phyloP scores from a whole-genome alignment of 2,329 filamentous ascomycete genomes.

The Cercospora sp. region DNA sequence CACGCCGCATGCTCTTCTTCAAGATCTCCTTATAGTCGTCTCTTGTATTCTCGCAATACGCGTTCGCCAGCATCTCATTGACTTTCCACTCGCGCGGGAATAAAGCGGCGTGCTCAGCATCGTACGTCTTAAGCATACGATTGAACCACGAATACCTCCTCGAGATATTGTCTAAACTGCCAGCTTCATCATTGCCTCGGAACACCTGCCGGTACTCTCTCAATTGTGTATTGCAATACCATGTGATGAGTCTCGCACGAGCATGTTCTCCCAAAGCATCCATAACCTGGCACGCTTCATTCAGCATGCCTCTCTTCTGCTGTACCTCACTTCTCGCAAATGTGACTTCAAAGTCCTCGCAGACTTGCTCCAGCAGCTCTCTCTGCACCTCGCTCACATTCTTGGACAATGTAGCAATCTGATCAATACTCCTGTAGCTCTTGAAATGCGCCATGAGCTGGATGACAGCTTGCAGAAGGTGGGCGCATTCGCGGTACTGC shows the following conservation, averaged over 20 bases:
- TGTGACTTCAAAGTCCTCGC: constrained; percentile 94
- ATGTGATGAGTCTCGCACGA: constrained; percentile 77
- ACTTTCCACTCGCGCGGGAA: constrained; percentile 89
- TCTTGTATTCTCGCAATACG: constrained; percentile 91
- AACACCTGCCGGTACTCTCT: constrained; percentile 96
- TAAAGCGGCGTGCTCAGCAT: constrained; percentile 84
- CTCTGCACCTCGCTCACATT: constrained; percentile 93
- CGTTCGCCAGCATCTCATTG: constrained; percentile 82
- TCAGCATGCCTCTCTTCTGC: constrained; percentile 67
- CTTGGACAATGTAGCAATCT: constrained; percentile 89
- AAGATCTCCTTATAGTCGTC: constrained; percentile 95
- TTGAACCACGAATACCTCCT: constrained; percentile 95
- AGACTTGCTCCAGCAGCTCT: constrained; percentile 94
- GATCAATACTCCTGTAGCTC: constrained; percentile 94
- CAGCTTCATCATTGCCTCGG: constrained; percentile 92
- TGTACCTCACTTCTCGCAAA: constrained; percentile 86
- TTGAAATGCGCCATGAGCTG: constrained; percentile 99
- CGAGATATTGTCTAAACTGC: constrained; percentile 93
- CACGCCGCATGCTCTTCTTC: constrained; percentile 78
- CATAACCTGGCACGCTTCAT: constrained; percentile 90
- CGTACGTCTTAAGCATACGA: constrained; percentile 91
- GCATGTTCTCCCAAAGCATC: constrained; percentile 91
- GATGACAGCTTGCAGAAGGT: constrained; percentile 88
- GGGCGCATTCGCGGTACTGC: constrained; percentile 93
- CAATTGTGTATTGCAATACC: constrained; percentile 97